These are phyloP conservation scores for Carex scoparia DNA, from an alignment of 176 grass and related monocot species.

Conservation along the genomic window DNA sequence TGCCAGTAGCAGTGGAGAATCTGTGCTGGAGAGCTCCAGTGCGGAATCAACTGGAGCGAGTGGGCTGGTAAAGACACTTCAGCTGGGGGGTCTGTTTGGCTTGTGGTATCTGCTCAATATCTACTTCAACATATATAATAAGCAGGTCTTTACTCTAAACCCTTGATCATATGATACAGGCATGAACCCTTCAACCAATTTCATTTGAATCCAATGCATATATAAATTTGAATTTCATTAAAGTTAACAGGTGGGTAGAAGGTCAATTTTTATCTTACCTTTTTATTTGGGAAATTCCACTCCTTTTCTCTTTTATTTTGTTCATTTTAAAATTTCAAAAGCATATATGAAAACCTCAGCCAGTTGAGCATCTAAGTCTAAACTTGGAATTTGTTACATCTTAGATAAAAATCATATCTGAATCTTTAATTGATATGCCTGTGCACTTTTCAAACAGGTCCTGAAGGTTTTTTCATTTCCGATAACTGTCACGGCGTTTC, in stretches of 20 bases:
- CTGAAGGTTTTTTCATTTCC: slow-evolving; percentile 67
- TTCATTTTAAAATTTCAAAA: too few species aligned
- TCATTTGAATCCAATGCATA: too few species aligned
- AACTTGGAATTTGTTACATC: background rate
- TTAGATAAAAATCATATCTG: background rate
- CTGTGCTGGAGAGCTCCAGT: background rate
- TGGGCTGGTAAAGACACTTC: slow-evolving; percentile 36
- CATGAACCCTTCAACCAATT: background rate
- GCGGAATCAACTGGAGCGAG: background rate
- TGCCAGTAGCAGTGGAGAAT: background rate
- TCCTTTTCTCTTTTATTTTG: too few species aligned
- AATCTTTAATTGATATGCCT: background rate
- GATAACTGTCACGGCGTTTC: slow-evolving; percentile 73
- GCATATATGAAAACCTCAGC: too few species aligned
- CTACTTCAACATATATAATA: slow-evolving; percentile 93
- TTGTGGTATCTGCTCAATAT: slow-evolving; percentile 92
- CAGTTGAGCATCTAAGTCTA: too few species aligned
- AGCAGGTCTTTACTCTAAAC: slow-evolving; percentile 40
- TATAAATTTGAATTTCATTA: too few species aligned
- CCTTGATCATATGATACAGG: background rate
- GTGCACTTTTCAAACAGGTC: slow-evolving; percentile 41
- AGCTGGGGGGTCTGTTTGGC: slow-evolving; percentile 57
- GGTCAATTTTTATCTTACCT: too few species aligned
- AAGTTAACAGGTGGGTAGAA: too few species aligned
- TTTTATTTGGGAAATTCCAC: too few species aligned